Base-by-base conservation (phyloP, 768 basidiomycete genomes). In the Cystoderma amianthinum region DNA sequence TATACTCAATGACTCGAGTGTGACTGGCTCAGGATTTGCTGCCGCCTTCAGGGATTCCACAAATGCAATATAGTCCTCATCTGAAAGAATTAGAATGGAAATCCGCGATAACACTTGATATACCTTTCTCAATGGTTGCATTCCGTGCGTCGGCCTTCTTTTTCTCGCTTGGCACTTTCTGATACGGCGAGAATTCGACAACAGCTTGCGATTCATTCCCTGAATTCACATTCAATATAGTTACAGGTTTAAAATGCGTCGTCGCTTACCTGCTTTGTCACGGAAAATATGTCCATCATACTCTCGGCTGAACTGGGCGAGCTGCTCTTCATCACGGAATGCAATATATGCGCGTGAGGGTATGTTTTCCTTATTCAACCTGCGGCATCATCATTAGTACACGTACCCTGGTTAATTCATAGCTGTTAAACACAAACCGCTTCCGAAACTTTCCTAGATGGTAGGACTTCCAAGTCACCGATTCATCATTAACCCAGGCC, bases 161-260 rank as follows among this genome's bases (percentile, higher is more conserved):
- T 59, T 80, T 81, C 60, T 85, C 80, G 0, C 73, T 55, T 0
- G 93, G 89, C 9, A 85, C 62, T 55, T 92, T 96, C 59, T 92
- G 93, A 48, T 85, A 89, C 3, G 93, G 91, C 0, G 96, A 87
- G 54, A 87, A 97, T 61, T 99, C 95, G 5, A 99, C 92, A 3
- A 96, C 69, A 1, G 89, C 93, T 37, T 83, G 72, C 2, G 80
- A 88, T 56, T 95, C 90, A 52, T 83, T 85, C 12, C 95, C 95
- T 95, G 12, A 38, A 35, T n/a, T n/a, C n/a, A n/a, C n/a, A n/a
- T n/a, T n/a, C n/a, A n/a, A n/a, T n/a, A n/a, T n/a, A n/a, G n/a
- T n/a, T n/a, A n/a, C n/a, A n/a, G n/a, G n/a, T n/a, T n/a, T 18
- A 44, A 12, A 12, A 35, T 21, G 33, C 6, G 23, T 32, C 15